phyloP scores from a whole-genome alignment of 306 rosid species.

The Sicyos baderoa region DNA sequence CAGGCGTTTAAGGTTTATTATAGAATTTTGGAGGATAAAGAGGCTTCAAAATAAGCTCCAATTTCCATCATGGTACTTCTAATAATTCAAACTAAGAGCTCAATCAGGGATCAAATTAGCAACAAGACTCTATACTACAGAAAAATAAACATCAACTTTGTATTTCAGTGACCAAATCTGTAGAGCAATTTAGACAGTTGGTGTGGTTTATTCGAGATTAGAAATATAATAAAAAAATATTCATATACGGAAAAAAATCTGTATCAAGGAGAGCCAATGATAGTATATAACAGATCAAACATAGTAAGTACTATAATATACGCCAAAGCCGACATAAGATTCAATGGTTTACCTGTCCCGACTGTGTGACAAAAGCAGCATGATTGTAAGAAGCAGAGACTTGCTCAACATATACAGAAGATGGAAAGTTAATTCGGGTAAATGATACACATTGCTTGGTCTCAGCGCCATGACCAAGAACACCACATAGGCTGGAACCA shows the following conservation, averaged over 20 bases:
- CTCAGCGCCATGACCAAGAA: conserved; percentile 85
- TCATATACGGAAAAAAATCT: background rate
- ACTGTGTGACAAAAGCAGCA: conserved; percentile 72
- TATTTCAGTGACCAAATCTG: conserved; percentile 8
- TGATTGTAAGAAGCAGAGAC: conserved; percentile 87
- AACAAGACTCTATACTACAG: background rate
- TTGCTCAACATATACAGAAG: conserved; percentile 50
- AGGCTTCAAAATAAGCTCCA: background rate
- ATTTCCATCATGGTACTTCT: conserved; percentile 9
- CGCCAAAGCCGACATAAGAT: background rate
- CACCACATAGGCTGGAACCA: conserved; percentile 81
- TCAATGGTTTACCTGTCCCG: conserved; percentile 66
- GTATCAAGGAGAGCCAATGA: background rate
- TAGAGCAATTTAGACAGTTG: background rate
- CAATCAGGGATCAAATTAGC: conserved; percentile 3
- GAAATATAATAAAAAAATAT: background rate
- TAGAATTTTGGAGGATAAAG: background rate
- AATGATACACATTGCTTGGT: conserved; percentile 68
- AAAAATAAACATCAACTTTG: background rate
- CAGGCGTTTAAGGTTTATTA: background rate
- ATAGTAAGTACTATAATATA: background rate
- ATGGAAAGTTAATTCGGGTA: conserved; percentile 55
- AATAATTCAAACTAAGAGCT: background rate
- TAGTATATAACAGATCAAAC: background rate
- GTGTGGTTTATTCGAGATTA: background rate